These are phyloP conservation scores for Cystoisospora suis DNA, from an alignment of 169 alveolate genomes.

Conservation along the genomic window DNA sequence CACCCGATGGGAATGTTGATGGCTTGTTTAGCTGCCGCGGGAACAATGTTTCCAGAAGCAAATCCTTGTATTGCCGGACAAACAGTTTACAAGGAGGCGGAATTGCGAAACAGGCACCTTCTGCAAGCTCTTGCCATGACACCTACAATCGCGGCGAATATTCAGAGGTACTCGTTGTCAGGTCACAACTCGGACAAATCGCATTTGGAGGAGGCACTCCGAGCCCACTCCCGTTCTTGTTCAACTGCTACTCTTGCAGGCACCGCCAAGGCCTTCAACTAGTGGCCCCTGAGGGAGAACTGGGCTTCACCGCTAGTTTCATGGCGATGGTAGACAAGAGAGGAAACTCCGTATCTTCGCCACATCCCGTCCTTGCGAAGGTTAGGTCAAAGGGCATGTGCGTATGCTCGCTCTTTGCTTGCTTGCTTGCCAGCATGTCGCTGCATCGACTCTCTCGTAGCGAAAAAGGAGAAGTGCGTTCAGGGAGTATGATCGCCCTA, in stretches of 20 bases:
- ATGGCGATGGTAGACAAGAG: slow-evolving; percentile 85
- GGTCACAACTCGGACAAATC: no score
- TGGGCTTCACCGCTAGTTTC: slow-evolving; percentile 78
- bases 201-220: no score
- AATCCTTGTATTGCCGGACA: slow-evolving; percentile 80
- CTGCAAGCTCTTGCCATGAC: slow-evolving; percentile 78
- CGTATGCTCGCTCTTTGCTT: no score
- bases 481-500: no score
- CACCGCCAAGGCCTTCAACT: slow-evolving; percentile 85
- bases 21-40: slow-evolving; percentile 79
- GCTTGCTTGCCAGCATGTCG: no score
- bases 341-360: slow-evolving; percentile 74
- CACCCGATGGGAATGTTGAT: slow-evolving; percentile 90
- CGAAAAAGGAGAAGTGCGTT: no score
- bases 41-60: slow-evolving; percentile 85
- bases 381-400: no score
- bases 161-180: slow-evolving; percentile 13
- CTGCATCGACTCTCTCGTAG: no score
- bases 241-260: no score
- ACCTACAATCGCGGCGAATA: slow-evolving; percentile 77
- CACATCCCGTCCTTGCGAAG: slow-evolving; percentile 70
- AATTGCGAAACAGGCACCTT: slow-evolving; percentile 79
- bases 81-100: slow-evolving; percentile 71
- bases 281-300: slow-evolving; percentile 74
- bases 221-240: no score